A percentile compares a stretch with the other conserved stretches of the same genome.
These are phyloP conservation scores for Epithemia pelagica DNA, from an alignment of 108 stramenopile species.

Conservation along the genomic window DNA sequence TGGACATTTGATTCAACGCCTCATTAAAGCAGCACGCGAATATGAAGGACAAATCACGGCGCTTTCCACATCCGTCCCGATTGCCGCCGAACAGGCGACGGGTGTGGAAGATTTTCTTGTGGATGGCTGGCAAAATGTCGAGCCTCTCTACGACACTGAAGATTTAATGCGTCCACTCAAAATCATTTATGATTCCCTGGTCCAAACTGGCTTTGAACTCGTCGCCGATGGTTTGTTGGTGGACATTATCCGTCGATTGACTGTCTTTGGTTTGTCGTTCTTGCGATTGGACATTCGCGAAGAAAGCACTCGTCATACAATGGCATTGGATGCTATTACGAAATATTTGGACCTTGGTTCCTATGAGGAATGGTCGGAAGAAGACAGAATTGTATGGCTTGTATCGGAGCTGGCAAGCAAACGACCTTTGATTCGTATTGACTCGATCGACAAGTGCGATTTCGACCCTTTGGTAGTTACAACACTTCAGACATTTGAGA, in stretches of 20 bases:
- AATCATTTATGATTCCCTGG: slow-evolving; percentile 81
- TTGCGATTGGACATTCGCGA: slow-evolving; percentile 94
- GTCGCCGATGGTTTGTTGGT: slow-evolving; percentile 85
- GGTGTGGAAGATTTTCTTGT: slow-evolving; percentile 13
- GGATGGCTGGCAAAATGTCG: slow-evolving; percentile 49
- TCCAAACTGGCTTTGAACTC: slow-evolving; percentile 71
- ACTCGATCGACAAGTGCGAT: slow-evolving; percentile 47
- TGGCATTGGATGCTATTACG: slow-evolving; percentile 92
- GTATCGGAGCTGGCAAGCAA: slow-evolving; percentile 73
- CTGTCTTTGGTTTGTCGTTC: slow-evolving; percentile 87
- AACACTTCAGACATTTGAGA: slow-evolving; percentile 71
- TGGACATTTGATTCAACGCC: slow-evolving; percentile 63
- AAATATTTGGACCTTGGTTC: slow-evolving; percentile 87
- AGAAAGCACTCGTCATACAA: slow-evolving; percentile 86
- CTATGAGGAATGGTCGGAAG: slow-evolving; percentile 90
- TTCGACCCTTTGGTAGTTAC: slow-evolving; percentile 51
- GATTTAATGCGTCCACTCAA: slow-evolving; percentile 76
- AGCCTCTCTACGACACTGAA: slow-evolving; percentile 49
- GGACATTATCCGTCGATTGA: slow-evolving; percentile 89
- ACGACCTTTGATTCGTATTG: slow-evolving; percentile 83
- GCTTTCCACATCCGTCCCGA: slow-evolving; percentile 7
- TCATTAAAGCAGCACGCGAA: slow-evolving; percentile 63
- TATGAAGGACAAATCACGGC: slow-evolving; percentile 41
- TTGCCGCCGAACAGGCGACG: slow-evolving; percentile 3
- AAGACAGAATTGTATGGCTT: slow-evolving; percentile 79